Evolutionary conservation across 352 stramenopile species (phyloP).

Genomic region (Phytophthora sojae): DNA sequence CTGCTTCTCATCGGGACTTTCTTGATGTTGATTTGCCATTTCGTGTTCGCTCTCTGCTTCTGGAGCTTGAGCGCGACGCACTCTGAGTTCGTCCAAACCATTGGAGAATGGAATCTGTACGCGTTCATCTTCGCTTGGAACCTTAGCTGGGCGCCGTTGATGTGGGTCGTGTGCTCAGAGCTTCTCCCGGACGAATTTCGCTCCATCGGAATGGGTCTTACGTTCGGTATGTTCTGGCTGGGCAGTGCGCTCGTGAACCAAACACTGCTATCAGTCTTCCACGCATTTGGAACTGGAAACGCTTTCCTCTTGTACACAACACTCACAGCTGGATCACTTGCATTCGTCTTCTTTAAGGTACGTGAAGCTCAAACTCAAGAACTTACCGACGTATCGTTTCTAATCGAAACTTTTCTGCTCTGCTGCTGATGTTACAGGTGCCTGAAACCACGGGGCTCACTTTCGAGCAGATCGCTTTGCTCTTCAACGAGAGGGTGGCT

Average conservation of each 20-base stretch:
- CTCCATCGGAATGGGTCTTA: conserved; percentile 78
- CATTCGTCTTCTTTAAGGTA: conserved; percentile 68
- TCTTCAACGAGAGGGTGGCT: conserved; percentile 45
- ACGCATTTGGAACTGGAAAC: conserved; percentile 49
- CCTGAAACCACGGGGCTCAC: conserved; percentile 70
- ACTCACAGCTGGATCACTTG: conserved; percentile 51
- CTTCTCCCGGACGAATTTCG: conserved; percentile 71
- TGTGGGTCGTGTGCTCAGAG: conserved; percentile 81
- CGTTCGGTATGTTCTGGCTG: conserved; percentile 78
- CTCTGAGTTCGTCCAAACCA: conserved; percentile 35
- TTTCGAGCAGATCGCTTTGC: conserved; percentile 70
- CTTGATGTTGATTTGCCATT: conserved; percentile 60
- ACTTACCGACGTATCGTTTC: background rate
- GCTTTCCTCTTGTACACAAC: conserved; percentile 67
- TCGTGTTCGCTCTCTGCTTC: conserved; percentile 64
- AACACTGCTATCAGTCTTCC: conserved; percentile 69
- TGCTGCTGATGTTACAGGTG: conserved; percentile 33
- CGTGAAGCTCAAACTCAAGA: background rate
- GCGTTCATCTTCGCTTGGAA: conserved; percentile 82
- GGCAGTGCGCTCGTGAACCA: conserved; percentile 74
- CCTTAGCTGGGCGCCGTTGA: conserved; percentile 76
- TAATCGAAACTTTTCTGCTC: background rate
- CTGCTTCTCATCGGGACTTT: conserved; percentile 65
- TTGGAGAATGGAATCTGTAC: conserved; percentile 74
- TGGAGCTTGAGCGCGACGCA: conserved; percentile 40